Evolutionary conservation across 352 stramenopile genomes (phyloP).

Genomic region (Phytophthora brassicae): DNA sequence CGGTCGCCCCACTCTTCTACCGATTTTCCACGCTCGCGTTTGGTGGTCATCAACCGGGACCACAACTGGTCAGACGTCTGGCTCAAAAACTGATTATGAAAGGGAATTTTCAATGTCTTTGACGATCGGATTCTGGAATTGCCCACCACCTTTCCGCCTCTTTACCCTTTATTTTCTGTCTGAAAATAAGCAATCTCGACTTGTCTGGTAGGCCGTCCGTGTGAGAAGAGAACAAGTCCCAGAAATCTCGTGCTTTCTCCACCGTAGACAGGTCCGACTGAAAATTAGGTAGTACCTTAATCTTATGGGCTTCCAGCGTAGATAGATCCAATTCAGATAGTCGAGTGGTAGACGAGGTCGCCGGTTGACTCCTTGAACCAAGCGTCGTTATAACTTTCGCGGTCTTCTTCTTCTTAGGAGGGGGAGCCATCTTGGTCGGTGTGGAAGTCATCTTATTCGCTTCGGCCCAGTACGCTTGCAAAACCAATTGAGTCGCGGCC

Average conservation of each 20-base stretch:
- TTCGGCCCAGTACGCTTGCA: no score
- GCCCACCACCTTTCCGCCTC: constrained; percentile 3
- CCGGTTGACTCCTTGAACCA: no score
- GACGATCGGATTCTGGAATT: neutral
- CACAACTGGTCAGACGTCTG: neutral
- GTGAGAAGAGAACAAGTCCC: neutral
- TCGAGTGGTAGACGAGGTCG: no score
- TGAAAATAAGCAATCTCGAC: neutral
- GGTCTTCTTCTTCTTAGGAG: no score
- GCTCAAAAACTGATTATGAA: constrained; percentile 6
- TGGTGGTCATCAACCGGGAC: neutral
- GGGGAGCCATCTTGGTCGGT: no score
- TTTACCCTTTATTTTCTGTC: neutral
- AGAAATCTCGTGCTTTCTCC: neutral
- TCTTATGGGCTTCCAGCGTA: neutral
- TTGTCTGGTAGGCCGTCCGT: neutral
- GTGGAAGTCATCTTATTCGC: no score
- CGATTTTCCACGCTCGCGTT: neutral
- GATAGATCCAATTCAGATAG: neutral
- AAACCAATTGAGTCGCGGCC: no score
- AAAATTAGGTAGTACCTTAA: neutral
- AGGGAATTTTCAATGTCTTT: neutral
- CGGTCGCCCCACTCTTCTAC: constrained; percentile 9
- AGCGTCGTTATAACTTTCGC: no score
- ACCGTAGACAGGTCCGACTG: neutral